These are phyloP conservation scores for Phytophthora ramorum DNA, from an alignment of 352 stramenopile species.

Conservation along the genomic window DNA sequence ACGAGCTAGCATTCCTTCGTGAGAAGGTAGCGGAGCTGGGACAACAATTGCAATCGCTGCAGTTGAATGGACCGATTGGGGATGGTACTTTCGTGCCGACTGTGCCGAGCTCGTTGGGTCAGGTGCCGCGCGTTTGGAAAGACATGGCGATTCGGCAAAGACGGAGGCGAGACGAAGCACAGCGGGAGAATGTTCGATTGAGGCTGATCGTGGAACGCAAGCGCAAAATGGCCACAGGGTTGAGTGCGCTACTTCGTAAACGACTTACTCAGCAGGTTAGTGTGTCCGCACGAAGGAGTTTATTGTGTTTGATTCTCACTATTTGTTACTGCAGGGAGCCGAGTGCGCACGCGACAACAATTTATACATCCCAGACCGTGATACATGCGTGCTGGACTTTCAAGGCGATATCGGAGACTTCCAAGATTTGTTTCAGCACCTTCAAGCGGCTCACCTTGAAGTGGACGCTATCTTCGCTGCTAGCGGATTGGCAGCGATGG, in stretches of 20 bases:
- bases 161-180: slow-evolving; percentile 19
- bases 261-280: slow-evolving; percentile 33
- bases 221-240: slow-evolving; percentile 28
- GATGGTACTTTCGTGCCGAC: neutral
- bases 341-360: slow-evolving; percentile 11
- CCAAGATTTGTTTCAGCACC: slow-evolving; percentile 38
- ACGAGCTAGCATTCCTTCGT: slow-evolving; percentile 72
- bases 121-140: slow-evolving; percentile 28
- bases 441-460: slow-evolving; percentile 42
- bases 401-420: slow-evolving; percentile 43
- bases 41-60: slow-evolving; percentile 52
- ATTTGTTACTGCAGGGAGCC: slow-evolving; percentile 2
- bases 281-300: neutral
- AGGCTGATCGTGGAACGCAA: slow-evolving; percentile 36
- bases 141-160: slow-evolving; percentile 26
- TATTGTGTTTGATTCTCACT: neutral
- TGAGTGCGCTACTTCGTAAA: slow-evolving; percentile 31
- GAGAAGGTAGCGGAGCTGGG: slow-evolving; percentile 65
- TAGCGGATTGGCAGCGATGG: slow-evolving; percentile 25
- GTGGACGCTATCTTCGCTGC: slow-evolving; percentile 41
- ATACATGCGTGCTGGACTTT: slow-evolving; percentile 25
- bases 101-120: neutral
- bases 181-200: slow-evolving; percentile 41
- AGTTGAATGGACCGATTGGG: slow-evolving; percentile 9
- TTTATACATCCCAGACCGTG: neutral